Base-by-base conservation (phyloP, 352 stramenopile genomes). In the Globisporangium cystogenes region DNA sequence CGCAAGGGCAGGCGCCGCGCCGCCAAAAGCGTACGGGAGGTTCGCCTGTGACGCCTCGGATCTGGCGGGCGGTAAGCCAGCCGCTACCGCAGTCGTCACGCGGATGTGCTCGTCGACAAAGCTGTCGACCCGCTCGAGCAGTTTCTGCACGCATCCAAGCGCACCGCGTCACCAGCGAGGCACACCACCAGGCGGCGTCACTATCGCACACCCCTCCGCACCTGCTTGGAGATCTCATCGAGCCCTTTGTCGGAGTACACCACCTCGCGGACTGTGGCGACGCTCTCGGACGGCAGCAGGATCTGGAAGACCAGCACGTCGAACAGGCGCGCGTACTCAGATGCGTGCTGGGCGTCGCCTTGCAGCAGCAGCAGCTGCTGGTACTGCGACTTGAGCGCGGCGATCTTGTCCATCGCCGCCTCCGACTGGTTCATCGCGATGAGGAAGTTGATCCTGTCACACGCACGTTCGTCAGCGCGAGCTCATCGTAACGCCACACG, bases 381-480 rank as follows among this genome's bases (percentile, higher is more conserved):
- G 45, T 51, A 29, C 0, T 35, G 20, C 42, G n/a, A 6, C 55
- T 68, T 14, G 45, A 64, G 35, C 48, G 29, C 18, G 76, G 50
- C 8, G 70, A 83, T 44, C 12, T 52, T 35, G n/a, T 75, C 54
- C 24, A 64, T 49, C 0, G 75, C 78, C 20, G 62, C 42, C 2
- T 55, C 33, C 53, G 49, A 52, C 21, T 57, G 73, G 35, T 80
- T 70, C 78, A 89, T 89, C 16, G 72, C 75, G 4, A 86, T 47
- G 12, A 89, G 54, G 52, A 89, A 87, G 31, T 82, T 81, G 53
- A 77, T 74, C 70, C 70, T 79, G 29, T 8, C 14, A 4, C 48
- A 0, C 7, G 41, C 26, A 12, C 46, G 12, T 1, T 39, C 33
- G 33, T 39, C 12, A 39, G 33, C 33, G 12, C 11, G 8, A 6